Evolutionary conservation across 2,329 filamentous ascomycete species (phyloP), one percentile per base, ranked within the genome.

Genomic region (Ciborinia camelliae): DNA sequence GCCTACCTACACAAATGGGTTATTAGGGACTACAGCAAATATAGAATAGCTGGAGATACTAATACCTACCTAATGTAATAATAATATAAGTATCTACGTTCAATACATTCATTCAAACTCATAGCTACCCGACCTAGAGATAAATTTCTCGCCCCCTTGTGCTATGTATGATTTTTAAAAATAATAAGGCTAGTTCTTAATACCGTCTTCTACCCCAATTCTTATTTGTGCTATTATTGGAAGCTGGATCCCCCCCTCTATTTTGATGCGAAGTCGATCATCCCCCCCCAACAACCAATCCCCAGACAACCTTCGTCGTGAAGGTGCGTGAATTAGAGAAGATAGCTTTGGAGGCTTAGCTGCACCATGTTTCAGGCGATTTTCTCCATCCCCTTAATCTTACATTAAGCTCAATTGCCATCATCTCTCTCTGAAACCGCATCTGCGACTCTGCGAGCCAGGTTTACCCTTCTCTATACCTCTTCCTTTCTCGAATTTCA

Each of bases 181-280:
- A n/a, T n/a, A n/a, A n/a, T n/a, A n/a, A n/a, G n/a, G n/a, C n/a
- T n/a, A n/a, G n/a, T n/a, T n/a, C n/a, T n/a, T 23, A 53, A 35
- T 23, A 23, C 20, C 35, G n/a, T 37, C 50, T 10, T 53, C 10
- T 54, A 28, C 43, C 43, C 57, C 57, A n/a, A 60, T 50, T 35
- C 43, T 39, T 28, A 51, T 37, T 28, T 28, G 43, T 39, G 47
- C 45, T 51, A 39, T 50, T 50, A 51, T 61, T 61, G 45, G 58
- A 39, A 52, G n/a, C 58, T 51, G 32, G 45, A 14, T 12, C 51
- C 53, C 54, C 58, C 35, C 57, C n/a, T 37, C 37, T 57, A 57
- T 47, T 26, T 47, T 57, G 41, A 45, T 60, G 57, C 57, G 23
- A 61, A 12, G 58, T 50, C 58, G 58, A 60, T 60, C 57, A 51